Base-by-base conservation (phyloP, 1,139 yeast species). In the Martiniozyma asiatica region DNA sequence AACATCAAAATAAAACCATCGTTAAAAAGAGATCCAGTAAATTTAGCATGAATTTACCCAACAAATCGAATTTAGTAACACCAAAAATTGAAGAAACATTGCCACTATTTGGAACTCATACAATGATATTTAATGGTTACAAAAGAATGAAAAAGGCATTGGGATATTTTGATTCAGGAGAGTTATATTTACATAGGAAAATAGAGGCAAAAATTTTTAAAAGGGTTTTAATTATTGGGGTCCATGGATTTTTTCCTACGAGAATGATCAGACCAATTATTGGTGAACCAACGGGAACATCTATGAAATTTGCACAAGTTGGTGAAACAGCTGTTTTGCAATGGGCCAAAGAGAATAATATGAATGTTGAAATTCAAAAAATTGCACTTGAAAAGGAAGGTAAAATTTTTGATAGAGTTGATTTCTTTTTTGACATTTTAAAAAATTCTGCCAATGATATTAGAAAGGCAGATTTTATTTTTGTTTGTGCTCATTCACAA, bases 311-410 rank as follows among this genome's bases (percentile, higher is more conserved):
- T 55, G 82, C 93, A 26, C 74, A 71, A 38, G 94, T 82, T 46
- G 95, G 94, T 0, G 95, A 84, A 42, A 65, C 64, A 37, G 76
- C 89, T 0, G 68, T 89, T 2, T 61, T 72, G 26, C 57, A 76
- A 21, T 89, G 94, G 70, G 82, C 89, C 24, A 56, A 66, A 27
- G 74, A 68, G 21, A 63, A 73, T 16, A 49, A 64, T 39, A 55
- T 69, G 21, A 56, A 60, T 14, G 61, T 82, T 9, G 72, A 79
- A 37, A 73, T 89, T 20, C 94, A 84, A 47, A 84, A 84, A 45
- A 82, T 89, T 37, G 96, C 97, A 0, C 61, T 89, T 24, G 97
- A 87, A 47, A 85, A 81, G 39, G 97, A 89, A 47, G 97, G 97
- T 1, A 80, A 77, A 48, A 78, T 89, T 4, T 70, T 81, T 42